Percentiles rank a stretch among this genome's conserved stretches.
These are phyloP conservation scores for Picochlorum sp. DNA, from an alignment of 139 green algal species.

Conservation along the genomic window DNA sequence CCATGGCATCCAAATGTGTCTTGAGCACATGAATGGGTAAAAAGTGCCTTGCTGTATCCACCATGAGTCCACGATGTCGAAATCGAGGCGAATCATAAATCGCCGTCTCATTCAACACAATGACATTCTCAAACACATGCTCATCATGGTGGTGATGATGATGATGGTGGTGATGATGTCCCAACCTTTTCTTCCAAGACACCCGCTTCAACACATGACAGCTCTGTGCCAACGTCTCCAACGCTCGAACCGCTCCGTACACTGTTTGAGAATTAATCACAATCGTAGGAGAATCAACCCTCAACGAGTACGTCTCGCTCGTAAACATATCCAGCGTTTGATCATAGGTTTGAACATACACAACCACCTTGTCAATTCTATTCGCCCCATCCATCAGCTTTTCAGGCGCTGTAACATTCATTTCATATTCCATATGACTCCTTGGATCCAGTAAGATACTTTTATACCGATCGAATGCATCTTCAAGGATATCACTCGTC, in stretches of 20 bases:
- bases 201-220: background rate
- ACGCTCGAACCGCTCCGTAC: constrained; percentile 37
- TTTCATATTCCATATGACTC: constrained; percentile 3
- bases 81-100: constrained; percentile 22
- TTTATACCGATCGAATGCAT: constrained; percentile 9
- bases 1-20: constrained; percentile 47
- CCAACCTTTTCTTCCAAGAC: too few species aligned
- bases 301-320: constrained; percentile 38
- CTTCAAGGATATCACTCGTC: background rate
- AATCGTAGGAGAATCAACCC: constrained; percentile 10
- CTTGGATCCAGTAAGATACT: background rate
- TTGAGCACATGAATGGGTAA: constrained; percentile 31
- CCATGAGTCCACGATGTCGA: constrained; percentile 40
- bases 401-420: background rate
- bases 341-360: constrained; percentile 31
- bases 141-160: background rate
- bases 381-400: constrained; percentile 2
- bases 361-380: constrained; percentile 11
- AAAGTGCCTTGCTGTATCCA: constrained; percentile 53
- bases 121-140: background rate
- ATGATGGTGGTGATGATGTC: background rate
- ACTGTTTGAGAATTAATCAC: constrained; percentile 22
- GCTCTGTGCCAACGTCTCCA: constrained; percentile 51
- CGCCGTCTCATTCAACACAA: constrained; percentile 1
- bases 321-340: constrained; percentile 37